These are phyloP conservation scores for Mucor plumbeus DNA, from an alignment of 371 early-diverging fungal genomes.

Conservation along the genomic window DNA sequence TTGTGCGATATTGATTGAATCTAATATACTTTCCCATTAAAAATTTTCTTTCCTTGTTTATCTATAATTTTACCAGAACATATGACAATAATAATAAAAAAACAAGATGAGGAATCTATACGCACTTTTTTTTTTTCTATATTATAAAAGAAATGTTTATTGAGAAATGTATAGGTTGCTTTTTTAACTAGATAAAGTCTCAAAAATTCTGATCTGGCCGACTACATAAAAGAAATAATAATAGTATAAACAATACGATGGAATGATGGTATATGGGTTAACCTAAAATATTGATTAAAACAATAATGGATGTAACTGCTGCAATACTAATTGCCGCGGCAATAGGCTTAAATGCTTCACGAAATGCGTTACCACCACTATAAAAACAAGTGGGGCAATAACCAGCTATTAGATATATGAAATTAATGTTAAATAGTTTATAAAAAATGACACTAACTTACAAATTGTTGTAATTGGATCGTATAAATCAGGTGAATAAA, in stretches of 20 bases:
- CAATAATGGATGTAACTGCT: neutral
- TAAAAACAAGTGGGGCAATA: constrained; percentile 45
- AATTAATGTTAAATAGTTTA: no score
- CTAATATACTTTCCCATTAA: neutral
- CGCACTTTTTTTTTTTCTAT: neutral
- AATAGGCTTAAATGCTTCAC: constrained; percentile 22
- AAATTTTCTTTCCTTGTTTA: neutral
- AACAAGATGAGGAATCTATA: neutral
- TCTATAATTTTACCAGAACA: neutral
- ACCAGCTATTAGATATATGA: constrained; percentile 13
- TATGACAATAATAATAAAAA: neutral
- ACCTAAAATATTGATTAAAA: neutral
- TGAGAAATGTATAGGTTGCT: neutral
- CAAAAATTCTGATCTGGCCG: neutral
- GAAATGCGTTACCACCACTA: constrained; percentile 25
- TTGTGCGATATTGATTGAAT: neutral
- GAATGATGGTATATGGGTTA: neutral
- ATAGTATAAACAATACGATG: neutral
- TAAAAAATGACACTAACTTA: constrained; percentile 7
- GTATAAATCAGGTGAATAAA: constrained; percentile 20
- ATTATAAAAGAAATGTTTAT: neutral
- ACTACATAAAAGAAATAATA: neutral
- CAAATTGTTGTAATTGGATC: constrained; percentile 17
- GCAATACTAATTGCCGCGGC: neutral
- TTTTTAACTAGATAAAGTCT: neutral